Conservation (phyloP, 495 filamentous ascomycete species). For the Letharia columbiana region DNA sequence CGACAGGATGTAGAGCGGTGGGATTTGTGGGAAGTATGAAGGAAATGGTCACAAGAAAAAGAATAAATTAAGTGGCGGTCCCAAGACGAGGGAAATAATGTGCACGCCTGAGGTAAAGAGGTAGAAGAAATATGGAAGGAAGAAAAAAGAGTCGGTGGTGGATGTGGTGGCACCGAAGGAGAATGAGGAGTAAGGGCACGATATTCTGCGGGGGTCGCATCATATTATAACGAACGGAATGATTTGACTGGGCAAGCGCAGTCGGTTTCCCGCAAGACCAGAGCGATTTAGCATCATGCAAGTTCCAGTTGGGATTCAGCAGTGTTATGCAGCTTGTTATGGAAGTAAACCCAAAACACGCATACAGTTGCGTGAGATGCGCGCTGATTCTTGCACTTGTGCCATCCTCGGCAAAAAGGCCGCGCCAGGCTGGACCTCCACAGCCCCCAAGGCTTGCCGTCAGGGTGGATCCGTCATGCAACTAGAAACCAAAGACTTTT, state of each 20-base stretch:
- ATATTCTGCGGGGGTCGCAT: conserved; percentile 15
- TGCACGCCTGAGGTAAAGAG: conserved; percentile 40
- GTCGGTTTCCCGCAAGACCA: conserved; percentile 6
- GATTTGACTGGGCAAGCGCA: conserved; percentile 19
- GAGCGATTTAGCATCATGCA: conserved; percentile 18
- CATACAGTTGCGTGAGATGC: conserved; percentile 20
- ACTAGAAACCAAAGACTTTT: conserved; percentile 11
- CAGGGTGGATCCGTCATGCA: conserved; percentile 15
- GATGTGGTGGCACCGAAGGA: conserved; percentile 28
- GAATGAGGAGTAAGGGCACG: conserved; percentile 18
- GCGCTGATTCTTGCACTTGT: conserved; percentile 14
- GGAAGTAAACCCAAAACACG: conserved; percentile 10
- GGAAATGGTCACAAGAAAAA: conserved; percentile 34
- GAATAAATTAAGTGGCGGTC: conserved; percentile 35
- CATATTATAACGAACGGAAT: conserved; percentile 16
- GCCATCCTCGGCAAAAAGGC: conserved; percentile 16
- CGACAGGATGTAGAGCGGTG: conserved; percentile 21
- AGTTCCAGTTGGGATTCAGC: conserved; percentile 9
- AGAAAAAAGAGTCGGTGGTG: conserved; percentile 25
- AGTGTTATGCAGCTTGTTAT: conserved; percentile 16
- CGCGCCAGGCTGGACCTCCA: conserved; percentile 19
- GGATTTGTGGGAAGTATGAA: conserved; percentile 37
- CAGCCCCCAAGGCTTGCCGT: conserved; percentile 16
- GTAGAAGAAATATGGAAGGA: conserved; percentile 21
- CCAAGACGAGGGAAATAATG: conserved; percentile 51